Conservation (phyloP, 805 yeast genomes). For the Starmerella powellii region DNA sequence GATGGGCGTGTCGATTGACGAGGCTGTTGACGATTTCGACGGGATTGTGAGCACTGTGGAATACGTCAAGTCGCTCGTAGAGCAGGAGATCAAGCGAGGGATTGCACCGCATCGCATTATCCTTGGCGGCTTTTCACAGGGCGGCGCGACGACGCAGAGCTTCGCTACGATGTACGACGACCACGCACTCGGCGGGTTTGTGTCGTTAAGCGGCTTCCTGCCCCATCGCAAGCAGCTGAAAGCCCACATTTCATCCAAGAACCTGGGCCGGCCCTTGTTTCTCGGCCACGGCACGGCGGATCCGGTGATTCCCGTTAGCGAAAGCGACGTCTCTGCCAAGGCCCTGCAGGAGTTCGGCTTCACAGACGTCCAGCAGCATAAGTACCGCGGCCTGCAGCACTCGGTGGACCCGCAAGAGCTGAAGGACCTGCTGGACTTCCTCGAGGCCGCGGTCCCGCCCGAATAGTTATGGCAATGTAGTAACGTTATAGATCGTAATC, state of each 20-base stretch:
- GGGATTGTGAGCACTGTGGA: slow-evolving; percentile 31
- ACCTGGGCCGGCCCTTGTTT: slow-evolving; percentile 61
- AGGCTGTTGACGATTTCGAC: slow-evolving; percentile 26
- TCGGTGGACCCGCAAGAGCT: slow-evolving; percentile 58
- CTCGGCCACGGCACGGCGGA: slow-evolving; percentile 82
- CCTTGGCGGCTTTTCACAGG: slow-evolving; percentile 95
- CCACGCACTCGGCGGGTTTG: slow-evolving; percentile 61
- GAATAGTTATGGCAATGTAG: no score
- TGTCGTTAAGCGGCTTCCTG: slow-evolving; percentile 67
- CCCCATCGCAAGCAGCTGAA: slow-evolving; percentile 24
- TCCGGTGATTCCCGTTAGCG: slow-evolving; percentile 42
- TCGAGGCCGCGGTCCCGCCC: slow-evolving; percentile 31
- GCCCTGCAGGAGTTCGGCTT: slow-evolving; percentile 32
- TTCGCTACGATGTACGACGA: slow-evolving; percentile 21
- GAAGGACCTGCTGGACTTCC: slow-evolving; percentile 38
- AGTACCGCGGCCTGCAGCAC: slow-evolving; percentile 57
- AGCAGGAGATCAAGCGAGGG: slow-evolving; percentile 28
- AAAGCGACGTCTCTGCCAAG: slow-evolving; percentile 26
- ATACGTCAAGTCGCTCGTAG: slow-evolving; percentile 26
- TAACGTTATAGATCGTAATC: no score
- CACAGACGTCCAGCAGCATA: slow-evolving; percentile 34
- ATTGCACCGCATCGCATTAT: slow-evolving; percentile 43
- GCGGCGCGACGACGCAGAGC: slow-evolving; percentile 61
- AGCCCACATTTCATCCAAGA: slow-evolving; percentile 27
- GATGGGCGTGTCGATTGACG: slow-evolving; percentile 18